These are phyloP conservation scores for Gamarada debralockiae DNA, from an alignment of 495 filamentous ascomycete species.

Conservation along the genomic window DNA sequence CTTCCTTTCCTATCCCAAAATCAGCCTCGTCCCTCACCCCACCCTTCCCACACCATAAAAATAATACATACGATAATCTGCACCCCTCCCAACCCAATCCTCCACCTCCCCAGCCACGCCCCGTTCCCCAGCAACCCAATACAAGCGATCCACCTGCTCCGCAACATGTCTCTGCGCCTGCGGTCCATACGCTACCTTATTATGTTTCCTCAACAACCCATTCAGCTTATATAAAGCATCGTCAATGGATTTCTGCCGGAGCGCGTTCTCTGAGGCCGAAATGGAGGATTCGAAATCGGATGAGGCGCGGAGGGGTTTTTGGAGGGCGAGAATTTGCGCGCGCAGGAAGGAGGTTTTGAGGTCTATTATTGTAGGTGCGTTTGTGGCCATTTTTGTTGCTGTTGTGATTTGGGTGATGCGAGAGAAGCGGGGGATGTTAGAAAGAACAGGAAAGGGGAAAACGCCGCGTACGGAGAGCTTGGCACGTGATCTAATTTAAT, in stretches of 20 bases:
- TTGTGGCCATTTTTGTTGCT: too few relatives aligned
- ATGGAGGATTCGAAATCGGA: constrained; percentile 1
- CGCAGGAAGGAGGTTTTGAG: constrained; percentile 24
- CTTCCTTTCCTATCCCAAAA: constrained; percentile 30
- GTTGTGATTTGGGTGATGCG: too few relatives aligned
- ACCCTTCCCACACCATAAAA: neutral
- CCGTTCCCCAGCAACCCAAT: constrained; percentile 51
- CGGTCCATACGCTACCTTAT: constrained; percentile 65
- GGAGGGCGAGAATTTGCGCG: constrained; percentile 22
- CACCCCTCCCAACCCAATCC: constrained; percentile 42
- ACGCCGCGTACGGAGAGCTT: too few relatives aligned
- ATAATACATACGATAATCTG: constrained; percentile 29
- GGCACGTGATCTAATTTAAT: too few relatives aligned
- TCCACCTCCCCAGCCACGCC: constrained; percentile 32
- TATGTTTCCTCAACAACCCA: constrained; percentile 62
- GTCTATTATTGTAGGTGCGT: constrained; percentile 24
- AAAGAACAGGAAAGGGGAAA: too few relatives aligned
- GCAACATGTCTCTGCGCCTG: constrained; percentile 77
- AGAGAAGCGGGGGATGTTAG: too few relatives aligned
- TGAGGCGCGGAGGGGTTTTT: constrained; percentile 15
- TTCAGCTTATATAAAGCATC: constrained; percentile 56
- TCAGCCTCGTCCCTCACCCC: neutral
- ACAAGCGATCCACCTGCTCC: constrained; percentile 74
- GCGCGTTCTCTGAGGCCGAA: constrained; percentile 45
- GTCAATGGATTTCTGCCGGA: constrained; percentile 49